Percentiles rank a stretch among this genome's conserved stretches.
These are phyloP conservation scores for Asterochloris sp. DNA, from an alignment of 139 green algal genomes.

Conservation along the genomic window DNA sequence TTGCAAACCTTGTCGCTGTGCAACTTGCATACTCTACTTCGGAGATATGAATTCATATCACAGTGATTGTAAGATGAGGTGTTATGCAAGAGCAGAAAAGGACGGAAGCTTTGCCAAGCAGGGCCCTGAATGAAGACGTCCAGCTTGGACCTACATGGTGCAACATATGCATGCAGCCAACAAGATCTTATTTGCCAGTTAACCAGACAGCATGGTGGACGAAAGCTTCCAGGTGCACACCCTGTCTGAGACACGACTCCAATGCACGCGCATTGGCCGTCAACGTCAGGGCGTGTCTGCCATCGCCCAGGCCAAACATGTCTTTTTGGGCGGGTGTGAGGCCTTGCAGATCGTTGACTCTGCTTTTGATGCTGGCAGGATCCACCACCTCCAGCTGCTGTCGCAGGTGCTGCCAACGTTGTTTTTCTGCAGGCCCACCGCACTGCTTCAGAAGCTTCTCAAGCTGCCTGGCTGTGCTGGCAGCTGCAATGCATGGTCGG, in stretches of 20 bases:
- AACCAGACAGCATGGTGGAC: constrained; percentile 58
- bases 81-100: too few species aligned
- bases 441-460: constrained; percentile 38
- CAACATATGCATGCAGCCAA: too few species aligned
- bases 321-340: constrained; percentile 9
- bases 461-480: constrained; percentile 39
- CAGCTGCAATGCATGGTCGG: constrained; percentile 26
- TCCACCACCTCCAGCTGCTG: constrained; percentile 18
- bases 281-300: constrained; percentile 33
- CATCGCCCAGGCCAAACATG: constrained; percentile 47
- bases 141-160: too few species aligned
- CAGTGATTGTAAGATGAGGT: too few species aligned
- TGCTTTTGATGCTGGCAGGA: background rate
- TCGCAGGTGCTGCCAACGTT: constrained; percentile 19
- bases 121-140: too few species aligned
- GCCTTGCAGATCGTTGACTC: background rate
- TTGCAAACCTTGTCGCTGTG: too few species aligned
- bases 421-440: constrained; percentile 27
- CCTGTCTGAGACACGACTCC: constrained; percentile 21
- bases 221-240: constrained; percentile 38
- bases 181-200: constrained; percentile 22
- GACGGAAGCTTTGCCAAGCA: too few species aligned
- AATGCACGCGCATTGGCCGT: constrained; percentile 51
- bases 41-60: too few species aligned
- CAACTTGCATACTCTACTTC: too few species aligned